Evolutionary conservation across 805 yeast genomes (phyloP).

Genomic region (Yamadazyma akitaensis): DNA sequence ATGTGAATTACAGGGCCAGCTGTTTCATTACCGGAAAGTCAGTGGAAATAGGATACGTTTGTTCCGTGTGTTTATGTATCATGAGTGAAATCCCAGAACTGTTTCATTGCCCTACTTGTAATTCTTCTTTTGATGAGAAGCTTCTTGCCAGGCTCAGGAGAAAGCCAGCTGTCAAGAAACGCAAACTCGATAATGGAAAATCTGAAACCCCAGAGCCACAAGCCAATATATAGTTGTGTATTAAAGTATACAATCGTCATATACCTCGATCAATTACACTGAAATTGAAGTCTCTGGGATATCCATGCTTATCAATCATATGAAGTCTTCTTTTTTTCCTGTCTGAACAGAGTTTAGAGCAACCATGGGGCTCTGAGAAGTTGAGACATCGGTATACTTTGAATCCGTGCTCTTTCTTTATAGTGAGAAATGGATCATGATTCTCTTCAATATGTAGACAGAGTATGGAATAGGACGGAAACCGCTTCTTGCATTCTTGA

Average conservation of each 20-base stretch:
- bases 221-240: background rate
- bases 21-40: slow-evolving; percentile 89
- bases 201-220: slow-evolving; percentile 1
- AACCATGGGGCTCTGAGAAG: slow-evolving; percentile 17
- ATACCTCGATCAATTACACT: slow-evolving; percentile 28
- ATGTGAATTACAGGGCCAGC: slow-evolving; percentile 91
- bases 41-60: slow-evolving; percentile 90
- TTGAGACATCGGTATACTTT: slow-evolving; percentile 42
- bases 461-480: slow-evolving; percentile 43
- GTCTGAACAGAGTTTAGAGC: slow-evolving; percentile 37
- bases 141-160: slow-evolving; percentile 56
- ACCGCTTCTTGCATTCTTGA: slow-evolving; percentile 32
- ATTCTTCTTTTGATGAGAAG: slow-evolving; percentile 65
- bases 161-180: slow-evolving; percentile 53
- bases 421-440: slow-evolving; percentile 47
- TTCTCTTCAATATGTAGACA: slow-evolving; percentile 50
- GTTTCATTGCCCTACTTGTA: slow-evolving; percentile 82
- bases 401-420: slow-evolving; percentile 37
- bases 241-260: background rate
- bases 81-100: slow-evolving; percentile 66
- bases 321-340: slow-evolving; percentile 45
- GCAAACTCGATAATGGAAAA: slow-evolving; percentile 24
- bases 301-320: slow-evolving; percentile 48
- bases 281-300: slow-evolving; percentile 38
- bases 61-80: slow-evolving; percentile 88